These are phyloP conservation scores for Fusarium begoniae DNA, from an alignment of 2,329 filamentous ascomycete species.

Conservation along the genomic window DNA sequence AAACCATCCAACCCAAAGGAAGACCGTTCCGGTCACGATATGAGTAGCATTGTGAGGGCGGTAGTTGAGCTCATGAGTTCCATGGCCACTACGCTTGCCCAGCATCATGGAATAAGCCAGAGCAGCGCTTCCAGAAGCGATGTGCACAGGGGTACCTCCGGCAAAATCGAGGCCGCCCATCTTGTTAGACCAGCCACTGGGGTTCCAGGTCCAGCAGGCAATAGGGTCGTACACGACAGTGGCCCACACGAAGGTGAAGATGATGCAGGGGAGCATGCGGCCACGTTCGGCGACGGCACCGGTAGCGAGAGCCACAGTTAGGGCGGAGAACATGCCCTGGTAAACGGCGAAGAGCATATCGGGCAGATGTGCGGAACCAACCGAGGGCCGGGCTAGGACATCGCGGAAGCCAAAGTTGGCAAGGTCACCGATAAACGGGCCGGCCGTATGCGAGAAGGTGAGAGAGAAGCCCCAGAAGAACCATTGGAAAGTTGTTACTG, in stretches of 20 bases:
- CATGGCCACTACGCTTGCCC: constrained; percentile 84
- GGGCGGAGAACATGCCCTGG: constrained; percentile 87
- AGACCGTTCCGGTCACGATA: constrained; percentile 91
- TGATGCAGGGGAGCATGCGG: constrained; percentile 84
- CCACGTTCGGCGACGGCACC: constrained; percentile 88
- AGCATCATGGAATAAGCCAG: constrained; percentile 93
- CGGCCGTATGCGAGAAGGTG: constrained; percentile 81
- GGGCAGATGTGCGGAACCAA: constrained; percentile 77
- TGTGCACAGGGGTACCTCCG: constrained; percentile 90
- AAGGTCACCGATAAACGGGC: constrained; percentile 80
- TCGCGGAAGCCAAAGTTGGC: constrained; percentile 81
- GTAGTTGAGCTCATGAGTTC: constrained; percentile 89
- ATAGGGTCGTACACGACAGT: constrained; percentile 93
- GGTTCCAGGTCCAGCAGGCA: constrained; percentile 95
- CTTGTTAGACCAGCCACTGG: constrained; percentile 79
- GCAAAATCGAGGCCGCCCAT: constrained; percentile 90
- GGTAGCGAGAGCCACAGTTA: constrained; percentile 85
- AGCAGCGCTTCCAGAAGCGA: constrained; percentile 82
- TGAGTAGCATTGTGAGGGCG: constrained; percentile 93
- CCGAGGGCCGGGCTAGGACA: constrained; percentile 78
- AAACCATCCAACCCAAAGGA: constrained; percentile 96
- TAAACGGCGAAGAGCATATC: constrained; percentile 88
- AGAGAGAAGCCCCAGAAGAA: constrained; percentile 93
- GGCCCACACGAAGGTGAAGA: constrained; percentile 94
- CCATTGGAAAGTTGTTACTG: constrained; percentile 89